Percentiles rank a stretch among this genome's conserved stretches.
phyloP scores from a whole-genome alignment of 768 basidiomycete species.

The Termitomyces sp. region DNA sequence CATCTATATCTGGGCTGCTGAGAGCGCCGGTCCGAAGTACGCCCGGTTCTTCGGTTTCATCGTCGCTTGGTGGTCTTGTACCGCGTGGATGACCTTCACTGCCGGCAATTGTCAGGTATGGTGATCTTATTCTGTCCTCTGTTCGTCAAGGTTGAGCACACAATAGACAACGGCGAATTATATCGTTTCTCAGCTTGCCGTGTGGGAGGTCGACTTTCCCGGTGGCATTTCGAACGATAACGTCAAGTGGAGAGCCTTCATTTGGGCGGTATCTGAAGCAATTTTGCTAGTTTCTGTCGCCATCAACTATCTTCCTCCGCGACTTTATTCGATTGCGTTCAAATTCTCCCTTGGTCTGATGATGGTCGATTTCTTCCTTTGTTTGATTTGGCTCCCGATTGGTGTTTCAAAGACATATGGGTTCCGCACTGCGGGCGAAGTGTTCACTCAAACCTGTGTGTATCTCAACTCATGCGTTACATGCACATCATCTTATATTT shows the following conservation, averaged over 20 bases:
- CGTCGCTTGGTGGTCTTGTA: conserved; percentile 92
- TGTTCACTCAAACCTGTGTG: conserved; percentile 79
- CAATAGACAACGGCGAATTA: conserved; percentile 83
- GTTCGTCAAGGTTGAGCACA: background rate
- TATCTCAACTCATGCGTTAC: conserved; percentile 1
- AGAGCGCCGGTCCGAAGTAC: conserved; percentile 85
- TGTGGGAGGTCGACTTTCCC: conserved; percentile 81
- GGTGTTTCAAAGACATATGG: conserved; percentile 88
- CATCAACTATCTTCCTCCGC: conserved; percentile 84
- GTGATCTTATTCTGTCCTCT: background rate
- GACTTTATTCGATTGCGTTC: conserved; percentile 72
- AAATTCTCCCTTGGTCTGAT: conserved; percentile 69
- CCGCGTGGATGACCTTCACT: conserved; percentile 95
- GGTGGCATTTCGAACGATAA: conserved; percentile 70
- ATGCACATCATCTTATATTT: background rate
- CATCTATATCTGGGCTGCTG: conserved; percentile 94
- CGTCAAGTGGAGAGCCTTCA: conserved; percentile 81
- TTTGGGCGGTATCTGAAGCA: conserved; percentile 80
- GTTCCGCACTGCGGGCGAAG: conserved; percentile 78
- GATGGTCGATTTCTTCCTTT: conserved; percentile 85
- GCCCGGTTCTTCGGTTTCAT: conserved; percentile 85
- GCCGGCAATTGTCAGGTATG: conserved; percentile 84
- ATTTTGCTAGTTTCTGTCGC: conserved; percentile 68
- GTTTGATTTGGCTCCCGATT: conserved; percentile 89
- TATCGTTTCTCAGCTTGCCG: conserved; percentile 76